phyloP scores from a whole-genome alignment of 805 yeast genomes.

The Ogataea neopini region DNA sequence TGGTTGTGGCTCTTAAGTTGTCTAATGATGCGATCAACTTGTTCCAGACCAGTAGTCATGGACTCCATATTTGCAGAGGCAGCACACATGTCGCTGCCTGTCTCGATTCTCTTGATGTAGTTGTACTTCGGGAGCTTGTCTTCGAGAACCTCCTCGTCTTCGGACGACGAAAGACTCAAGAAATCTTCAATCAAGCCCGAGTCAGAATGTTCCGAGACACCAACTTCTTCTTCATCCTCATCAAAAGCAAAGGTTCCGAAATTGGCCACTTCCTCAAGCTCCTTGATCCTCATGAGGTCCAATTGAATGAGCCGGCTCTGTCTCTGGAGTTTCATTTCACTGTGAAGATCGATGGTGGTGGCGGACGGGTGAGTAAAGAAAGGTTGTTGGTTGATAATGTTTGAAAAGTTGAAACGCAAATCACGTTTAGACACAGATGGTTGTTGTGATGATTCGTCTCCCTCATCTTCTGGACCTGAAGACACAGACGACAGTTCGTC shows the following conservation, averaged over 20 bases:
- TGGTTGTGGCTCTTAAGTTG: conserved; percentile 21
- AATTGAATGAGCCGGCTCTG: conserved; percentile 32
- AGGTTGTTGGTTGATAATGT: conserved; percentile 28
- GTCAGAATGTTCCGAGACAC: conserved; percentile 4
- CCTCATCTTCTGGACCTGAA: conserved; percentile 7
- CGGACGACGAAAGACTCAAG: conserved; percentile 28
- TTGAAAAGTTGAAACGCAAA: conserved; percentile 28
- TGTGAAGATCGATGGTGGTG: conserved; percentile 26
- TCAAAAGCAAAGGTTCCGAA: conserved; percentile 10
- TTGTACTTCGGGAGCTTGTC: conserved; percentile 16
- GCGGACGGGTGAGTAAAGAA: conserved; percentile 28
- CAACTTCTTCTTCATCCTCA: conserved; percentile 9
- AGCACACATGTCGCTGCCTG: conserved; percentile 2
- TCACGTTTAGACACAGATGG: conserved; percentile 22
- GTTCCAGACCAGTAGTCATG: conserved; percentile 32
- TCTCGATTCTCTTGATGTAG: conserved; percentile 15
- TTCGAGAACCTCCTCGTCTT: conserved; percentile 26
- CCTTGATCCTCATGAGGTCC: conserved; percentile 24
- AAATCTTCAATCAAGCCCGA: conserved; percentile 23
- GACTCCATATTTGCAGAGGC: conserved; percentile 15
- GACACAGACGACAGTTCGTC: conserved; percentile 5
- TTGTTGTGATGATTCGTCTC: conserved; percentile 1
- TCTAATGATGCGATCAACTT: conserved; percentile 32
- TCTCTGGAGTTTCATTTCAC: conserved; percentile 34
- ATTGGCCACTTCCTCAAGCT: conserved; percentile 13